These are phyloP conservation scores for Tubosaeta sp. DNA, from an alignment of 768 basidiomycete genomes.

Conservation along the genomic window DNA sequence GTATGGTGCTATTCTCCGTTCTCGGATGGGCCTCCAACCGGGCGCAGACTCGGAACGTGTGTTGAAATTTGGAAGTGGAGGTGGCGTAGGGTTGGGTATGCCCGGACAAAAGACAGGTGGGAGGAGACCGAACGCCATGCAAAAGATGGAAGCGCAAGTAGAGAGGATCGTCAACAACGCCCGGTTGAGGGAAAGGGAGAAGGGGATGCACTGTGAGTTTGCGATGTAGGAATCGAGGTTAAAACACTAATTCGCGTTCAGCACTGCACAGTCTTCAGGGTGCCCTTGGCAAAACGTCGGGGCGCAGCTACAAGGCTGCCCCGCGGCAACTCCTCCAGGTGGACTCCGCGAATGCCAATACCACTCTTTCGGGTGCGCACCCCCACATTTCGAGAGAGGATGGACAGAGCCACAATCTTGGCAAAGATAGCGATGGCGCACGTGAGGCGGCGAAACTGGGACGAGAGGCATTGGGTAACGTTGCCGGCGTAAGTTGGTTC, in stretches of 20 bases:
- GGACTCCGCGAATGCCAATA: slow-evolving; percentile 43
- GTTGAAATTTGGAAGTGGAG: slow-evolving; percentile 81
- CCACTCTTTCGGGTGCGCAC: slow-evolving; percentile 40
- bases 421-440: slow-evolving; percentile 46
- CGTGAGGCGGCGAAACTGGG: slow-evolving; percentile 74
- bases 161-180: slow-evolving; percentile 94
- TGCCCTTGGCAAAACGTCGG: slow-evolving; percentile 91
- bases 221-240: not conserved
- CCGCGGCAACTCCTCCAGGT: slow-evolving; percentile 95
- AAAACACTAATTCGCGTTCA: slow-evolving; percentile 23
- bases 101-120: slow-evolving; percentile 48
- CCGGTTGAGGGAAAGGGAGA: slow-evolving; percentile 80
- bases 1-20: slow-evolving; percentile 79
- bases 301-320: slow-evolving; percentile 92
- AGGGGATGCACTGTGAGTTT: slow-evolving; percentile 56
- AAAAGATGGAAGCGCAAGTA: slow-evolving; percentile 92
- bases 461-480: slow-evolving; percentile 63
- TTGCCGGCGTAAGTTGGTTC: slow-evolving; percentile 42
- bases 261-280: slow-evolving; percentile 81
- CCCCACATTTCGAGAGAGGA: slow-evolving; percentile 54
- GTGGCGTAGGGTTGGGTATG: slow-evolving; percentile 72
- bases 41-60: slow-evolving; percentile 68
- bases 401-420: slow-evolving; percentile 20
- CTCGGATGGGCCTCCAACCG: slow-evolving; percentile 64
- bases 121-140: slow-evolving; percentile 81